Conservation (phyloP, 495 filamentous ascomycete genomes). For the Aspergillus affinis region DNA sequence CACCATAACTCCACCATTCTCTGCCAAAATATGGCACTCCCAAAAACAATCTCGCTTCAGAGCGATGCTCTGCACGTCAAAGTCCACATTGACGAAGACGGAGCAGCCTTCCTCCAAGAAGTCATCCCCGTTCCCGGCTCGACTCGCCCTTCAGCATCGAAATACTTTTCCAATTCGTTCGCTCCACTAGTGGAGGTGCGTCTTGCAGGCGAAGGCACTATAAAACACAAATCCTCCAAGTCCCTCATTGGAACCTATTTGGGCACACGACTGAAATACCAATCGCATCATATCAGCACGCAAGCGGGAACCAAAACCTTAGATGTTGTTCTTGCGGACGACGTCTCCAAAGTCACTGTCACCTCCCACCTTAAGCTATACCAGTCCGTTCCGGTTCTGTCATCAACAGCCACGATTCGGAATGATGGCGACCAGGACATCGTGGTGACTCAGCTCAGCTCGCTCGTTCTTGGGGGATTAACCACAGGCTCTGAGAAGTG, state of each 20-base stretch:
- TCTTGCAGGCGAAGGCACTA: conserved; percentile 22
- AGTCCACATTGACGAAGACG: conserved; percentile 8
- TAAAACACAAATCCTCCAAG: conserved; percentile 20
- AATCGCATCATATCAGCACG: conserved; percentile 7
- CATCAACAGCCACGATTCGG: conserved; percentile 13
- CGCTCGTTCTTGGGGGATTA: conserved; percentile 21
- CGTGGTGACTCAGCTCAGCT: conserved; percentile 17
- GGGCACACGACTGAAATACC: conserved; percentile 15
- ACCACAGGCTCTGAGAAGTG: conserved; percentile 17
- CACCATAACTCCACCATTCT: background rate
- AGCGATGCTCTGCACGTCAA: conserved; percentile 8
- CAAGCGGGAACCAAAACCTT: background rate
- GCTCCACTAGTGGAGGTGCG: conserved; percentile 20
- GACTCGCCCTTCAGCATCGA: conserved; percentile 6
- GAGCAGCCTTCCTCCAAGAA: conserved; percentile 8
- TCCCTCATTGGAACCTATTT: conserved; percentile 18
- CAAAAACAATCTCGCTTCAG: conserved; percentile 8
- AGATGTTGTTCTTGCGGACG: conserved; percentile 10
- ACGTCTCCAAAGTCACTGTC: conserved; percentile 8
- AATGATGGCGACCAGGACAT: conserved; percentile 12
- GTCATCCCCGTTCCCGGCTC: conserved; percentile 3
- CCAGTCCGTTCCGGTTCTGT: conserved; percentile 10
- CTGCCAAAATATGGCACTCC: conserved; percentile 1
- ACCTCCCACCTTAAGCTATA: conserved; percentile 16
- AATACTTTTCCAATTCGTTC: conserved; percentile 10